These are phyloP conservation scores for Strigomonas galati DNA, from an alignment of 208 protist genomes.

Conservation along the genomic window DNA sequence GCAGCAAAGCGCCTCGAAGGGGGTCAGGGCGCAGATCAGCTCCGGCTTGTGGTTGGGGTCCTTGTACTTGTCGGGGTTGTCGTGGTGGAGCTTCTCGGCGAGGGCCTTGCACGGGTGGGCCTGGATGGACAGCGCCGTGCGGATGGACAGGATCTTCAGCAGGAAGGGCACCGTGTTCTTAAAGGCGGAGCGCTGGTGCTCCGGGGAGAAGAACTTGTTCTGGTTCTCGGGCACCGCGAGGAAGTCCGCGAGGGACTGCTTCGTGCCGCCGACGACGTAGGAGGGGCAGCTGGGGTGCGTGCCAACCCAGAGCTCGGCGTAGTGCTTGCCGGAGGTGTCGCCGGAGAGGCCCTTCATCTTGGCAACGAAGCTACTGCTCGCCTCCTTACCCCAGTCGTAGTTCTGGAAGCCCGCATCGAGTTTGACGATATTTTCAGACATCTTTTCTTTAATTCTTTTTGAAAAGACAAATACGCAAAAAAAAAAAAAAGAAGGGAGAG, in stretches of 20 bases:
- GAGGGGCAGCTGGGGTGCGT: conserved; percentile 94
- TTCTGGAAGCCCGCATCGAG: conserved; percentile 72
- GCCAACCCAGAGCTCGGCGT: conserved; percentile 98
- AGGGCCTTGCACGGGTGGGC: conserved; percentile 96
- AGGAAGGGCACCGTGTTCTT: conserved; percentile 90
- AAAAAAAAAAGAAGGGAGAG: not conserved
- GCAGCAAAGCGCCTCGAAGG: conserved; percentile 94
- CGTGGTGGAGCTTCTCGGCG: conserved; percentile 85
- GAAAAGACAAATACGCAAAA: conserved; percentile 4
- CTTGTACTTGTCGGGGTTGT: conserved; percentile 94
- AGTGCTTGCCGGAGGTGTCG: conserved; percentile 54
- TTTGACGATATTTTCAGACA: conserved; percentile 37
- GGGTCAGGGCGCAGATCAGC: conserved; percentile 92
- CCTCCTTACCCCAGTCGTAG: conserved; percentile 85
- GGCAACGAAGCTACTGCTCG: conserved; percentile 75
- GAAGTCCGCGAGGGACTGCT: conserved; percentile 57
- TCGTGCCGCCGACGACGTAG: conserved; percentile 19
- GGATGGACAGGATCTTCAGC: conserved; percentile 96
- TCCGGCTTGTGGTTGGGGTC: conserved; percentile 99
- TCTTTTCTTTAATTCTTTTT: conserved; percentile 16
- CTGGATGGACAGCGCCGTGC: conserved; percentile 97
- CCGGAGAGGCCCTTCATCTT: conserved; percentile 63
- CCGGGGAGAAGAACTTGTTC: conserved; percentile 50
- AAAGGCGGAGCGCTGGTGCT: conserved; percentile 51
- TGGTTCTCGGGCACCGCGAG: conserved; percentile 36